phyloP scores from a whole-genome alignment of 2,329 filamentous ascomycete genomes.

The Cordyceps cicadae region DNA sequence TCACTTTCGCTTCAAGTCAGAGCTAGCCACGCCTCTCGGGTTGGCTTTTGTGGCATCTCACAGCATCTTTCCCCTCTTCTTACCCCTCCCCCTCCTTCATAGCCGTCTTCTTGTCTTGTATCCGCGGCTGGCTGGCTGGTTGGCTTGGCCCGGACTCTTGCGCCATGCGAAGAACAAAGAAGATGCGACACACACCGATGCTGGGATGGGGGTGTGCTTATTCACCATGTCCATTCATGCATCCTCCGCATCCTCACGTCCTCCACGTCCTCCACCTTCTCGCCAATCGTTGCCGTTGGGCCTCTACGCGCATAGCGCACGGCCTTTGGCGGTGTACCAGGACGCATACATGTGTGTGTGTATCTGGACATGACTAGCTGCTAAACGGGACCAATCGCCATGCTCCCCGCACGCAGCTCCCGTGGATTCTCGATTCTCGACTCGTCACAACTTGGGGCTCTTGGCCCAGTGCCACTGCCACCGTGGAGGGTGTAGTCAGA shows the following conservation, averaged over 20 bases:
- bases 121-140: neutral
- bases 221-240: neutral
- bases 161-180: neutral
- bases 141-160: neutral
- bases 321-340: slow-evolving; percentile 8
- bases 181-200: neutral
- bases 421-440: neutral
- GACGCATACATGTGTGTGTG: no score
- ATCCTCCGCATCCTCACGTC: neutral
- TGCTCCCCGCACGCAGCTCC: neutral
- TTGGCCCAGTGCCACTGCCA: no score
- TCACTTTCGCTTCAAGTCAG: neutral
- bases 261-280: neutral
- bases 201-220: neutral
- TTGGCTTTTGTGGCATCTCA: neutral
- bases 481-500: neutral
- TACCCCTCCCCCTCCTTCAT: neutral
- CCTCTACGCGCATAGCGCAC: slow-evolving; percentile 1
- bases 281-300: slow-evolving; percentile 1
- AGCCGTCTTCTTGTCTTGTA: neutral
- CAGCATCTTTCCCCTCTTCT: neutral
- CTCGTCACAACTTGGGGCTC: neutral
- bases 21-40: neutral
- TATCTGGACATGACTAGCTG: neutral
- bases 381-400: neutral